A percentile compares a stretch with the other conserved stretches of the same genome.
These are phyloP conservation scores for Monilinia fructicola DNA, from an alignment of 2,329 filamentous ascomycete species.

Conservation along the genomic window DNA sequence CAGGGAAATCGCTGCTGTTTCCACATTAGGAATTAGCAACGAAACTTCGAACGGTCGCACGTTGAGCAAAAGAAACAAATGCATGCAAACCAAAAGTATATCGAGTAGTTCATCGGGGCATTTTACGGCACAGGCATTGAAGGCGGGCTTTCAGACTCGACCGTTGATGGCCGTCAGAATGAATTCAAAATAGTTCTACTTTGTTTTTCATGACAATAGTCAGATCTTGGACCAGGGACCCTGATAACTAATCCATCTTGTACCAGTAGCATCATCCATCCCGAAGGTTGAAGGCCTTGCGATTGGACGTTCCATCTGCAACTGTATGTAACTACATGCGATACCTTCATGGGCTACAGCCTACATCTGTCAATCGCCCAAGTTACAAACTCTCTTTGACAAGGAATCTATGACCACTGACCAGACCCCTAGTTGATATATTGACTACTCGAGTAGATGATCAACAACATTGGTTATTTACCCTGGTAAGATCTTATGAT, in stretches of 20 bases:
- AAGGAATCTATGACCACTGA: background rate
- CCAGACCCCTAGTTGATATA: background rate
- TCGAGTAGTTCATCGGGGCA: constrained; percentile 13
- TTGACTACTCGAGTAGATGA: background rate
- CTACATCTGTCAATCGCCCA: constrained; percentile 11
- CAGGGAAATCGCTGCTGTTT: constrained; percentile 22
- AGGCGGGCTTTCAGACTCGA: background rate
- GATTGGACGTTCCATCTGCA: constrained; percentile 13
- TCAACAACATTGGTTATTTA: background rate
- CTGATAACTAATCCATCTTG: background rate
- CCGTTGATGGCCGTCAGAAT: too few species aligned
- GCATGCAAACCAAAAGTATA: background rate
- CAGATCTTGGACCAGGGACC: background rate
- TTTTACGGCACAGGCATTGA: background rate
- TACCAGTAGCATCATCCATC: background rate
- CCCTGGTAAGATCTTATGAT: background rate
- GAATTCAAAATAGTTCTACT: too few species aligned
- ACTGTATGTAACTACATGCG: constrained; percentile 1
- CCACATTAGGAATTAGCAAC: constrained; percentile 14
- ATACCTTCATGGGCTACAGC: constrained; percentile 1
- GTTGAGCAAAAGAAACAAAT: constrained; percentile 8
- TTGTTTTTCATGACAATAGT: background rate
- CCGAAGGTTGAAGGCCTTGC: background rate
- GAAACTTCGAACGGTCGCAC: constrained; percentile 18
- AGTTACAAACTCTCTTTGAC: constrained; percentile 1